Conservation (phyloP, 495 filamentous ascomycete species). For the Friedmanniomyces endolithicus region DNA sequence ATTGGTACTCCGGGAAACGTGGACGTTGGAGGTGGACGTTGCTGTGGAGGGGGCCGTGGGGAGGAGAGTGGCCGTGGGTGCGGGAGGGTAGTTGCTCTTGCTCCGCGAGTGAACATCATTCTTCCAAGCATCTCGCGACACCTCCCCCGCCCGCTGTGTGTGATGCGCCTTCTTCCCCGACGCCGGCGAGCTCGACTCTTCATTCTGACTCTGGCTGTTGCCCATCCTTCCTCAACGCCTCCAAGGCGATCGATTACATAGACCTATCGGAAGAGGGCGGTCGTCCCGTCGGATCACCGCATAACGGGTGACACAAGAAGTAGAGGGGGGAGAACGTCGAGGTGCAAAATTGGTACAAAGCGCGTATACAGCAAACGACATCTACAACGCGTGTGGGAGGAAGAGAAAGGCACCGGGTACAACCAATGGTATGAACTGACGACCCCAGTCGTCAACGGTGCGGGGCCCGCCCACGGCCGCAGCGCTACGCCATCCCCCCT, state of each 20-base stretch:
- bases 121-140: not conserved
- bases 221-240: conserved; percentile 7
- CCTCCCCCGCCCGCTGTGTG: not conserved
- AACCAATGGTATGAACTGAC: too few species aligned
- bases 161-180: not conserved
- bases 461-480: too few species aligned
- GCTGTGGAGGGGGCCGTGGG: conserved; percentile 26
- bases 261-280: not conserved
- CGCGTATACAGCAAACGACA: not conserved
- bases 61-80: conserved; percentile 23
- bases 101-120: not conserved
- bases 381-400: not conserved
- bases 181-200: not conserved
- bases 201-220: conserved; percentile 11
- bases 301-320: not conserved
- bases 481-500: too few species aligned
- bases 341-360: not conserved
- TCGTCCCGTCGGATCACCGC: not conserved
- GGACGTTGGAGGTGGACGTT: conserved; percentile 20
- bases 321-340: not conserved
- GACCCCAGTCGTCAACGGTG: too few species aligned
- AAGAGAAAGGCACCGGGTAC: too few species aligned
- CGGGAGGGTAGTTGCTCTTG: not conserved
- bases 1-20: conserved; percentile 9
- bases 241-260: conserved; percentile 16